Evolutionary conservation across 306 rosid genomes (phyloP), one percentile per base, ranked within the genome.

Genomic region (Fragaria nilgerrensis): DNA sequence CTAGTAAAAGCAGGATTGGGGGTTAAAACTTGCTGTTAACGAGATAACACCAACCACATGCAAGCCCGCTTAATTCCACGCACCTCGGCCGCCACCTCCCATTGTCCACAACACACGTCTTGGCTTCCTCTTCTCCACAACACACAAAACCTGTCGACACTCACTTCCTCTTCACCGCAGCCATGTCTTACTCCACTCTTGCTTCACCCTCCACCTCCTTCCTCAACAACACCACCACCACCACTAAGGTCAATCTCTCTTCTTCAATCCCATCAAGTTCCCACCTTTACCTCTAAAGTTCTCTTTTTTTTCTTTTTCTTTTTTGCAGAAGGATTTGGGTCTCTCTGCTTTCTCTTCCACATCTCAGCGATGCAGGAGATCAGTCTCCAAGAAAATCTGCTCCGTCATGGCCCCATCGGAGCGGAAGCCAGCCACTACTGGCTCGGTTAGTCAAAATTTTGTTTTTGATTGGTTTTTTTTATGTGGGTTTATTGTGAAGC

Each of bases 401-500:
- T 86, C 97, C 5, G 89, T 92, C 68, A 77, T 83, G 27, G 72
- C 97, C 12, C 98, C 97, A 80, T 78, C 87, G 41, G 90, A 95
- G 78, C 92, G 98, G 83, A 86, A 73, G 66, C 91, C 98, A 53
- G 85, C 88, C 73, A 65, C 93, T 70, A 90, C 96, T 68, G 98
- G 98, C 87, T 70, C 76, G 70, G 81, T 78, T 15, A 17, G 74
- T 10, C 65, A 59, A 59, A 7, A 3, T 56, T 41, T 23, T 7
- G 13, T 76, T 52, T 17, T 0, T 48, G 19, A 48, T 14, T 48
- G 19, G 8, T 68, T 5, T 68, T 41, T 45, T 36, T 37, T 5
- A 16, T 44, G 34, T 44, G 34, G 67, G 8, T 12, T 55, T 23
- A 34, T 11, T 73, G 4, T 20, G 12, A 20, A 36, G 13, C 39